Percentiles rank a stretch among this genome's conserved stretches.
Conservation (phyloP, 441 rosid genomes). For the Rhodomyrtus psidioides region DNA sequence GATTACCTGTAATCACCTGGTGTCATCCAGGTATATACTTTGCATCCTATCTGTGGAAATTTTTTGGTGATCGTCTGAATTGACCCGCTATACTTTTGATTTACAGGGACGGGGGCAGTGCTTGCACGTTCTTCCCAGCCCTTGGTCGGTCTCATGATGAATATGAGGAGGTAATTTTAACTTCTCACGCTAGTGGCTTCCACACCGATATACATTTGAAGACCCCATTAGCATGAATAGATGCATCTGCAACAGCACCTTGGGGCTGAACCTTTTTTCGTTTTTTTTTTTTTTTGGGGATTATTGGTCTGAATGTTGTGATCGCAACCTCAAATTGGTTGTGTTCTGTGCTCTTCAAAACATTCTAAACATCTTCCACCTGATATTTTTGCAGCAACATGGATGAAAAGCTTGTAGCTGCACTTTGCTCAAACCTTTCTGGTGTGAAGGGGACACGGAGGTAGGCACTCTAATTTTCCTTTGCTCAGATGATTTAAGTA, state of each 20-base stretch:
- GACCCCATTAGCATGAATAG: not conserved
- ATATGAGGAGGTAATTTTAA: slow-evolving; percentile 77
- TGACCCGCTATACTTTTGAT: not conserved
- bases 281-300: not conserved
- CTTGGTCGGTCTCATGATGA: slow-evolving; percentile 97
- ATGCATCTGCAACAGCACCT: not conserved
- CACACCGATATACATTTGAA: not conserved
- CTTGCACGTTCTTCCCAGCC: slow-evolving; percentile 99
- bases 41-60: not conserved
- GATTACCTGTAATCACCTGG: slow-evolving; percentile 95
- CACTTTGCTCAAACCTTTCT: slow-evolving; percentile 66
- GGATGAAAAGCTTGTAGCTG: slow-evolving; percentile 97
- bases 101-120: slow-evolving; percentile 54
- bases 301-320: not conserved
- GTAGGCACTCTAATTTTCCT: slow-evolving; percentile 21
- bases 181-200: not conserved
- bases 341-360: not conserved
- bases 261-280: not conserved
- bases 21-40: slow-evolving; percentile 74
- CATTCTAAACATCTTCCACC: not conserved
- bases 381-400: slow-evolving; percentile 45
- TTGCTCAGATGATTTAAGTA: not conserved
- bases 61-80: not conserved
- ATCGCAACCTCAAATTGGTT: not conserved
- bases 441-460: slow-evolving; percentile 43